Percentiles rank a stretch among this genome's conserved stretches.
Evolutionary conservation across 1,139 yeast genomes (phyloP).

Genomic region (Ashbya aceris): DNA sequence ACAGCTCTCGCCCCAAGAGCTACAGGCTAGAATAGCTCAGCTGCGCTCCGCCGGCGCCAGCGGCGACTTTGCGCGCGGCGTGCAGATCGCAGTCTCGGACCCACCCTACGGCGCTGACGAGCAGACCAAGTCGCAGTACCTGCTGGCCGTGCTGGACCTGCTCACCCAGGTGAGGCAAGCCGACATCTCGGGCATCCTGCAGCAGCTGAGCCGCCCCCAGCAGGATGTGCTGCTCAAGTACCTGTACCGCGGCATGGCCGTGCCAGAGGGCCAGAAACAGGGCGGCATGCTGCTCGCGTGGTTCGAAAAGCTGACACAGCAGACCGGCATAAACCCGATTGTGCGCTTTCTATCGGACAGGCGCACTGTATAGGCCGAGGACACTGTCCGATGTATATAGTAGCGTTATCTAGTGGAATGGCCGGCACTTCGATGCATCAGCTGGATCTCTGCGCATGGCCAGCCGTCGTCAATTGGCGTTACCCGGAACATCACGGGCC

Average conservation of each 20-base stretch:
- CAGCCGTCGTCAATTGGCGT: too few species aligned
- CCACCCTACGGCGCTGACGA: constrained; percentile 81
- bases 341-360: constrained; percentile 81
- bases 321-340: constrained; percentile 82
- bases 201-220: constrained; percentile 50
- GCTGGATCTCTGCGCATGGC: too few species aligned
- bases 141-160: constrained; percentile 61
- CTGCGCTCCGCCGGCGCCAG: constrained; percentile 56
- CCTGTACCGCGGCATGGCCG: constrained; percentile 76
- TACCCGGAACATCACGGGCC: too few species aligned
- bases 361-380: constrained; percentile 36
- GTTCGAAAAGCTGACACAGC: constrained; percentile 84
- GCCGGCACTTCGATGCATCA: too few species aligned
- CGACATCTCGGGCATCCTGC: constrained; percentile 57
- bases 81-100: constrained; percentile 50
- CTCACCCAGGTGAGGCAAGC: constrained; percentile 65
- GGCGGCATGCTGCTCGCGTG: constrained; percentile 82
- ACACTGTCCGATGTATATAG: too few species aligned
- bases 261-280: constrained; percentile 69
- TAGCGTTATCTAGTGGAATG: too few species aligned
- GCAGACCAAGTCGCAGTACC: constrained; percentile 30
- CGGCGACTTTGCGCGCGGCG: constrained; percentile 65
- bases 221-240: constrained; percentile 77
- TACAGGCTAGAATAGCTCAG: constrained; percentile 46
- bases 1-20: constrained; percentile 41